A percentile compares a stretch with the other conserved stretches of the same genome.
These are phyloP conservation scores for Tanacetum coccineum DNA, from an alignment of 129 eudicot genomes.

Conservation along the genomic window DNA sequence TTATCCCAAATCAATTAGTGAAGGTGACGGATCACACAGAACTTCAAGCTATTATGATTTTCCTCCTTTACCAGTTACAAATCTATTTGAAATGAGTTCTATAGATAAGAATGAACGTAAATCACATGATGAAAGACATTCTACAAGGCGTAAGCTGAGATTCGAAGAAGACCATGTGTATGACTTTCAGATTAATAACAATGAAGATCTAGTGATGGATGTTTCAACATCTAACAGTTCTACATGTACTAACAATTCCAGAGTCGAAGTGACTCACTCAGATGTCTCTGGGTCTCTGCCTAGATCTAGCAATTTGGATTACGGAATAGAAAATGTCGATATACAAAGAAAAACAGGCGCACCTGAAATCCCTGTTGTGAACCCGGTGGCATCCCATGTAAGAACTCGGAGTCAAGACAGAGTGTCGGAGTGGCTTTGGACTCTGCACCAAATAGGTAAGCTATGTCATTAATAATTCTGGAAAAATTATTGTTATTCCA, in stretches of 20 bases:
- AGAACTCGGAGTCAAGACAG: conserved; percentile 56
- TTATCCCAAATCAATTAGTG: conserved; percentile 40
- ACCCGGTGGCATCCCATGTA: conserved; percentile 39
- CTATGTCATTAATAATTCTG: conserved; percentile 4
- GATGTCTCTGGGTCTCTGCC: background rate
- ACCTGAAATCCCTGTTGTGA: conserved; percentile 38
- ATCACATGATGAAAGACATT: conserved; percentile 38
- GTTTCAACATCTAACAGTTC: conserved; percentile 22
- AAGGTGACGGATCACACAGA: conserved; percentile 34
- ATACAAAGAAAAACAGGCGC: conserved; percentile 51
- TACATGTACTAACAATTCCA: conserved; percentile 36
- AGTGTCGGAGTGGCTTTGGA: conserved; percentile 99
- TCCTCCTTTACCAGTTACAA: conserved; percentile 77
- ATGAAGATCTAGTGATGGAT: conserved; percentile 82
- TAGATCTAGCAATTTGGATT: conserved; percentile 39
- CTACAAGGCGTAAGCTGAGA: conserved; percentile 51
- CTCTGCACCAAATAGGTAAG: conserved; percentile 87
- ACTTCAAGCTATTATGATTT: conserved; percentile 64
- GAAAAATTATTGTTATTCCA: background rate
- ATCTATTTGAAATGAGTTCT: conserved; percentile 56
- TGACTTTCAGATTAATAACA: conserved; percentile 68
- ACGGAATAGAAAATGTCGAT: conserved; percentile 46
- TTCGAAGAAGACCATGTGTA: conserved; percentile 61
- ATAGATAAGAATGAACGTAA: conserved; percentile 30
- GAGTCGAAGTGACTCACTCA: conserved; percentile 26